A percentile compares a stretch with the other conserved stretches of the same genome.
Conservation (phyloP, 305 asterid species). For the Fraxinus velutina region DNA sequence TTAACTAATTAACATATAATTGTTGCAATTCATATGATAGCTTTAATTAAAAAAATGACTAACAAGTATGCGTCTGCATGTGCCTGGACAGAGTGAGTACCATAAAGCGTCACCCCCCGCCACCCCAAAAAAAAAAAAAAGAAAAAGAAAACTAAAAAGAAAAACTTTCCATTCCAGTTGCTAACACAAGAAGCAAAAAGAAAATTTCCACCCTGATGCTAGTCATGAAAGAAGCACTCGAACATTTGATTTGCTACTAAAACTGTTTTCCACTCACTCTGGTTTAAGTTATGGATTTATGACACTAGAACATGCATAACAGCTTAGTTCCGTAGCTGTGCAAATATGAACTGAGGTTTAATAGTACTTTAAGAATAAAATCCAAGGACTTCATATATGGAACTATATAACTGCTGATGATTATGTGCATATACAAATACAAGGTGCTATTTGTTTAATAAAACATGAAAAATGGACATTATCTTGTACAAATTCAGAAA, state of each 20-base stretch:
- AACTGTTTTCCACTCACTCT: neutral
- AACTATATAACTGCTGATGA: neutral
- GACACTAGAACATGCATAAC: neutral
- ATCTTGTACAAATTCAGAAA: neutral
- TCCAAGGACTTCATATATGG: neutral
- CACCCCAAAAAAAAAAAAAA: neutral
- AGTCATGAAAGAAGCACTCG: neutral
- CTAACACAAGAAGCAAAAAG: neutral
- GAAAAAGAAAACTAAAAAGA: no score
- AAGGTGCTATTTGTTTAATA: constrained; percentile 5
- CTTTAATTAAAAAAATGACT: neutral
- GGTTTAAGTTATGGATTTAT: neutral
- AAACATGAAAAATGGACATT: neutral
- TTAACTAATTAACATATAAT: neutral
- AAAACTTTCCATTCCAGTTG: neutral
- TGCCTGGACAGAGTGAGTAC: neutral
- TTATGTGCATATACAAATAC: neutral
- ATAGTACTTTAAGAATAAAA: neutral
- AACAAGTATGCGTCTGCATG: neutral
- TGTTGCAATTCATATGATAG: neutral
- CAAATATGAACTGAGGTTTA: neutral
- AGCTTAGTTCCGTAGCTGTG: neutral
- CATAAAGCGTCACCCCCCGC: neutral
- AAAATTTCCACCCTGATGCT: neutral
- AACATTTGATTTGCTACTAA: neutral